Base-by-base conservation (phyloP, 2,329 filamentous ascomycete genomes). In the Chaetomium globosum region DNA sequence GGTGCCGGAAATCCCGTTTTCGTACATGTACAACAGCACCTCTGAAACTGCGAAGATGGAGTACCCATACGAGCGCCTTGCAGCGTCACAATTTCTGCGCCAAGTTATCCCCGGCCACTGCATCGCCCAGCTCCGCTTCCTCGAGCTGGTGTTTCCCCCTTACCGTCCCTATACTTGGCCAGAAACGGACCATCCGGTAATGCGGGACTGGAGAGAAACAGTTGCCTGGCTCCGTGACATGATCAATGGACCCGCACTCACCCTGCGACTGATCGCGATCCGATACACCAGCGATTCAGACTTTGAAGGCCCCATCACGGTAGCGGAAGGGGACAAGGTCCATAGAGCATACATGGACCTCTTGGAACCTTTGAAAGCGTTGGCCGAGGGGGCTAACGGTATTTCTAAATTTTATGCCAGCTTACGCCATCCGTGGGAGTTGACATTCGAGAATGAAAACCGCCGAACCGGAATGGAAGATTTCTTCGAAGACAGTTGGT, bases 121-220 rank as follows among this genome's bases (percentile, higher is more conserved):
- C 10, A 9, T 65, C 30, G 19, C 53, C 48, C 21, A 63, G 26
- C 61, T 63, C 19, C 61, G 61, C 19, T 63, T 58, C 21, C 61
- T 63, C 26, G 61, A 63, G 54, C 64, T 65, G 3, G 36, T 62
- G 26, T 65, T 65, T 33, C 59, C 59, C 2, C 53, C 48, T n/a
- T 65, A 65, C 54, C 16, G 30, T 4, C 26, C 59, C 10, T 13
- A 6, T 1, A 51, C 23, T 16, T 62, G 64, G 59, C 59, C 59
- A 2, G 33, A 19, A 21, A 10, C 23, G 4, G 48, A 49, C 12
- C 59, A 62, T 16, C 52, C 48, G 7, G 59, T 49, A n/a, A 52
- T 62, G 46, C 48, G 33, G 9, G 59, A 65, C 64, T 65, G 64
- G 64, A 12, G 7, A 3, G 48, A n/a, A 26, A 65, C 64, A 1